Evolutionary conservation across 1,139 yeast genomes (phyloP), one percentile per base, ranked within the genome.

Genomic region (Arxiozyma heterogenica): DNA sequence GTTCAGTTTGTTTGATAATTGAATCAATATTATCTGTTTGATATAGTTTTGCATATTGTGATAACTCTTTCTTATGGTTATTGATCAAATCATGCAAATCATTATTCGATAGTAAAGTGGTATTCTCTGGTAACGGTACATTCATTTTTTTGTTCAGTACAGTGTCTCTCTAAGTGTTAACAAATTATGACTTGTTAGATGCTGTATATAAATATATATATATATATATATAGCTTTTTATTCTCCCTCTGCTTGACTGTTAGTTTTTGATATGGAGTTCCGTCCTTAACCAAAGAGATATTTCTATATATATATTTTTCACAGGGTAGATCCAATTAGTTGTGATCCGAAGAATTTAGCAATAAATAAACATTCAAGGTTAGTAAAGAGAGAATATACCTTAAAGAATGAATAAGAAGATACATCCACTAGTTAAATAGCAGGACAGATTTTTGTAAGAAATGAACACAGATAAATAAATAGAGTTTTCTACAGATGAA

Each of bases 11-110:
- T 1, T 41, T 43, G 42, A 49, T 52, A 23, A 59, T 44, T 4
- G 52, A 55, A 17, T 56, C 53, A 12, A 61, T 47, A 20, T 23
- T 38, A 11, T 47, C 55, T 11, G 60, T 57, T 47, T 64, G 60
- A 49, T 64, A 62, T 44, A 60, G 55, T 7, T 60, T 55, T 25
- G 64, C 61, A 54, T 62, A 66, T 20, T 58, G 52, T 39, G 53
- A 51, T 30, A 67, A 54, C 38, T 64, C 52, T 21, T 56, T 57
- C 18, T 51, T 50, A 41, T 64, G 59, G 8, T 55, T 54, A n/a
- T 55, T 55, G 1, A 57, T 50, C 34, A 66, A 50, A 12, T 59
- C 63, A 23, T 59, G 47, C 9, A 66, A 49, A 47, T 64, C 69
- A 22, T 52, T 62, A 25, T 55, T 55, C 1, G 62, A 54, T 7